A percentile compares a stretch with the other conserved stretches of the same genome.
Conservation (phyloP, 495 filamentous ascomycete genomes). For the Hypoxylon rickii region DNA sequence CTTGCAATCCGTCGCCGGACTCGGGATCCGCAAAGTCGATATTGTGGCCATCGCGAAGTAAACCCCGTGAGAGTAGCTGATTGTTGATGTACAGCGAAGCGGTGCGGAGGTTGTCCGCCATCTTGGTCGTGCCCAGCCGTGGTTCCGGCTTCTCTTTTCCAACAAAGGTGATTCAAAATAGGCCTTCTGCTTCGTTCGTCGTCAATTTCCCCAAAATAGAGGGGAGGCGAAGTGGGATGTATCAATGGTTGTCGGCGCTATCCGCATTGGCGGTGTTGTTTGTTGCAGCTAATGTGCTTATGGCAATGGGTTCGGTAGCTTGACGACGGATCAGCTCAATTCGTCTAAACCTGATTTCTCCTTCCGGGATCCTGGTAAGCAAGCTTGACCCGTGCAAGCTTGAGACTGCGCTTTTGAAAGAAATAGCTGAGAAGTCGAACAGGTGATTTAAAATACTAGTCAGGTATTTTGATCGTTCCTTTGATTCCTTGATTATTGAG, state of each 20-base stretch:
- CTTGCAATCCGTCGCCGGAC: slow-evolving; percentile 63
- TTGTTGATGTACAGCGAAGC: slow-evolving; percentile 97
- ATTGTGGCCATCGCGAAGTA: slow-evolving; percentile 78
- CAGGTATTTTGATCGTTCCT: too few species aligned
- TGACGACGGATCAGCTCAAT: too few species aligned
- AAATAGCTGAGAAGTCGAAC: too few species aligned
- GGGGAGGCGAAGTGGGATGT: slow-evolving; percentile 4
- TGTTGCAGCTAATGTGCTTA: slow-evolving; percentile 2
- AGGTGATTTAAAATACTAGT: too few species aligned
- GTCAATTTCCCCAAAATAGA: background rate
- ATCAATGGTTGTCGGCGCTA: slow-evolving; percentile 3
- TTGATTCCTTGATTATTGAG: too few species aligned
- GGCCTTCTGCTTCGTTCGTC: background rate
- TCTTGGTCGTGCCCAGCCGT: slow-evolving; percentile 63
- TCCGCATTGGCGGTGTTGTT: slow-evolving; percentile 15
- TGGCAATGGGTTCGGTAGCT: too few species aligned
- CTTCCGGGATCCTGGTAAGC: too few species aligned
- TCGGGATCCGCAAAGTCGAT: slow-evolving; percentile 86
- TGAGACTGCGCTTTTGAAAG: too few species aligned
- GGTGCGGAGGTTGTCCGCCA: slow-evolving; percentile 72
- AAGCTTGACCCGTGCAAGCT: too few species aligned
- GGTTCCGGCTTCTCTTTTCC: slow-evolving; percentile 33
- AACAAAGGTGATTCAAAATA: background rate
- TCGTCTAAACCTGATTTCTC: too few species aligned
- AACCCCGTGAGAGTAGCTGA: slow-evolving; percentile 83